Conservation (phyloP, 1,284 basidiomycete species). For the Xerocomus amazonicus region DNA sequence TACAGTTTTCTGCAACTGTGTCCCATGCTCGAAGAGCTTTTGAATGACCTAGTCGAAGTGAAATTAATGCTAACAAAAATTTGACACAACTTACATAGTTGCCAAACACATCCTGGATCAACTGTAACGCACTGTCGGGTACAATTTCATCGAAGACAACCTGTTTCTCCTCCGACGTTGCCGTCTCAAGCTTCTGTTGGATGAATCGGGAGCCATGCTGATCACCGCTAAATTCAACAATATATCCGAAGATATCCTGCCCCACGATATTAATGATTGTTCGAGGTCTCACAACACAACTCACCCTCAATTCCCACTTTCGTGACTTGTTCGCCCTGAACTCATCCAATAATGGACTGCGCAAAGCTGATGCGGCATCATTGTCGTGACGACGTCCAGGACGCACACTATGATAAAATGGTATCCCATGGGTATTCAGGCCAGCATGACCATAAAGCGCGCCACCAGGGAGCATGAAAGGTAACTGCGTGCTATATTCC, state of each 20-base stretch:
- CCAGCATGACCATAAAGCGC: constrained; percentile 40
- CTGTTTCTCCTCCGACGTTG: constrained; percentile 75
- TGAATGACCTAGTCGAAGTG: constrained; percentile 72
- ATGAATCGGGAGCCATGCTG: constrained; percentile 93
- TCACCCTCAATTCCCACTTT: constrained; percentile 78
- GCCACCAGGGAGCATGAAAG: constrained; percentile 44
- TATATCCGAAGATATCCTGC: constrained; percentile 82
- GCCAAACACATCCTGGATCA: constrained; percentile 95
- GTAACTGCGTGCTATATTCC: constrained; percentile 50
- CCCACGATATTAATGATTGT: constrained; percentile 7
- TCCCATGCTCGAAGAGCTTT: constrained; percentile 92
- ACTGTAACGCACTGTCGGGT: constrained; percentile 67
- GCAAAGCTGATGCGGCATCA: constrained; percentile 39
- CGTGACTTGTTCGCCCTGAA: constrained; percentile 78
- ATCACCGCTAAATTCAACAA: constrained; percentile 93
- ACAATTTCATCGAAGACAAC: constrained; percentile 89
- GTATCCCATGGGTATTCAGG: constrained; percentile 31
- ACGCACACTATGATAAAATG: constrained; percentile 40
- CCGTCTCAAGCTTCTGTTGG: constrained; percentile 79
- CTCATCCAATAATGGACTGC: constrained; percentile 77
- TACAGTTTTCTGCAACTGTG: constrained; percentile 67
- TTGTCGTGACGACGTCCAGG: constrained; percentile 40
- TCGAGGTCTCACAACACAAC: constrained; percentile 14
- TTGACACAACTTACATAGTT: constrained; percentile 71
- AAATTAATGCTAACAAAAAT: constrained; percentile 3